Conservation (phyloP, 495 filamentous ascomycete genomes). For the Beverwykella pulmonaria region DNA sequence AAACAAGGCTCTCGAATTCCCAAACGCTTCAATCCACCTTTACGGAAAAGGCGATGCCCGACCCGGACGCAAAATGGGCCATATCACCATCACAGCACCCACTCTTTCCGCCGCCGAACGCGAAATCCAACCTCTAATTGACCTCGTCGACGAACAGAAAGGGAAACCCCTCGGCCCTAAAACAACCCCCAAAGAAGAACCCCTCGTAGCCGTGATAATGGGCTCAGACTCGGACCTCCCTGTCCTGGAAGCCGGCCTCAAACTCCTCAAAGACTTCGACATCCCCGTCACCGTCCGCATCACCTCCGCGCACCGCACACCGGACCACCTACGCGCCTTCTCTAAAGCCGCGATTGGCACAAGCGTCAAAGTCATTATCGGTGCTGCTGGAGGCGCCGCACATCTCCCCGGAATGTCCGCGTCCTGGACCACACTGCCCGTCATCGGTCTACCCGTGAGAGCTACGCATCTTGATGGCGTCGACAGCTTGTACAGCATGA, state of each 20-base stretch:
- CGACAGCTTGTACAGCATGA: constrained; percentile 86
- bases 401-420: constrained; percentile 93
- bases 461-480: constrained; percentile 83
- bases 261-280: constrained; percentile 72
- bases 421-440: constrained; percentile 81
- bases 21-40: constrained; percentile 72
- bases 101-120: constrained; percentile 73
- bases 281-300: constrained; percentile 79
- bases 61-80: constrained; percentile 91
- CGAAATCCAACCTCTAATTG: constrained; percentile 55
- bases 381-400: constrained; percentile 89
- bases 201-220: constrained; percentile 85
- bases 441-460: constrained; percentile 91
- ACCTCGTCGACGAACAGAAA: constrained; percentile 39
- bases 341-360: constrained; percentile 66
- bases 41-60: constrained; percentile 88
- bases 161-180: constrained; percentile 21
- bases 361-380: constrained; percentile 88
- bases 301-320: constrained; percentile 93
- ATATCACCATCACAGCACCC: constrained; percentile 74
- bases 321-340: constrained; percentile 77
- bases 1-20: constrained; percentile 62
- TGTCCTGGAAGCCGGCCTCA: constrained; percentile 72
- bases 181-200: constrained; percentile 40
- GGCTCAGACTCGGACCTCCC: constrained; percentile 93